Conservation (phyloP, 106 monocot species). For the Amphibolis antarctica region DNA sequence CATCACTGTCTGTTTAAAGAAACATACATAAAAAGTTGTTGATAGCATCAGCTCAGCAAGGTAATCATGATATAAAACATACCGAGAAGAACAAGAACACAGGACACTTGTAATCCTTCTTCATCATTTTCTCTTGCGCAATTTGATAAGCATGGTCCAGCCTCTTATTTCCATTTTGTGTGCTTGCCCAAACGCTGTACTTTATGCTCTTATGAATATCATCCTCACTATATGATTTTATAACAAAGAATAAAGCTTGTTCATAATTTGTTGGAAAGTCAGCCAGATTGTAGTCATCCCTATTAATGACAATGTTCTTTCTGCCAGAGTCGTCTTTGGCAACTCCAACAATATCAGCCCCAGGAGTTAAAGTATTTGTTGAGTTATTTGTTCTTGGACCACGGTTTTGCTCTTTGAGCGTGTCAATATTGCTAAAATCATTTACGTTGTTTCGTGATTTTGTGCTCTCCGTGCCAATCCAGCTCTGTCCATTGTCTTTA, state of each 20-base stretch:
- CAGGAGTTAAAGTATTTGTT: slow-evolving; percentile 1
- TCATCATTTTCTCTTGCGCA: slow-evolving; percentile 14
- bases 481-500: slow-evolving; percentile 28
- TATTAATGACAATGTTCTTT: slow-evolving; percentile 10
- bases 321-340: background rate
- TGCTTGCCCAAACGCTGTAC: slow-evolving; percentile 31
- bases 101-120: slow-evolving; percentile 13
- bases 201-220: slow-evolving; percentile 33
- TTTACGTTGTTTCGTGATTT: slow-evolving; percentile 25
- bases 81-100: slow-evolving; percentile 29
- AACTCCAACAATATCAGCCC: slow-evolving; percentile 5
- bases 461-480: slow-evolving; percentile 21
- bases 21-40: background rate
- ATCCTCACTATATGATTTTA: slow-evolving; percentile 33
- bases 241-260: slow-evolving; percentile 24
- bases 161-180: slow-evolving; percentile 23
- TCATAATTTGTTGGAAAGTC: slow-evolving; percentile 41
- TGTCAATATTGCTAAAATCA: slow-evolving; percentile 20
- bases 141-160: slow-evolving; percentile 19
- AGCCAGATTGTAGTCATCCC: slow-evolving; percentile 53
- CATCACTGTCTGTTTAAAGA: background rate
- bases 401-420: slow-evolving; percentile 43
- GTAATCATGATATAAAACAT: background rate
- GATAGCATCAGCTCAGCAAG: background rate
- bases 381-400: slow-evolving; percentile 43